phyloP scores from a whole-genome alignment of 208 protist species.

The Trypanosoma theileri region DNA sequence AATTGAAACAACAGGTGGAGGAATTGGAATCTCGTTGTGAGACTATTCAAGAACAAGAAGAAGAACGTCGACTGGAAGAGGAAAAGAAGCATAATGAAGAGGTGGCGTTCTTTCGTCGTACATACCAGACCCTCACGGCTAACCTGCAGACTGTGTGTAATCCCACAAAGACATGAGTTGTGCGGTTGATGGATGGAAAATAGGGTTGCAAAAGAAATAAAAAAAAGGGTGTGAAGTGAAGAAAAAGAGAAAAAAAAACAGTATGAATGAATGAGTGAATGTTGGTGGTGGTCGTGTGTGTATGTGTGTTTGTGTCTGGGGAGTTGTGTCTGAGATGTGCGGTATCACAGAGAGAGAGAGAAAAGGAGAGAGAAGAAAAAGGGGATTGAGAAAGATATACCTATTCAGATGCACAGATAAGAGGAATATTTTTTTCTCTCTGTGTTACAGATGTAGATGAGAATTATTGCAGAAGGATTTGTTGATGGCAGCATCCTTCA shows the following conservation, averaged over 20 bases:
- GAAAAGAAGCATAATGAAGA: constrained; percentile 97
- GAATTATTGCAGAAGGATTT: too few relatives aligned
- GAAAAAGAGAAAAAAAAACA: constrained; percentile 26
- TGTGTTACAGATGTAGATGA: too few relatives aligned
- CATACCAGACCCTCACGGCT: constrained; percentile 94
- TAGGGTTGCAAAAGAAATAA: background rate
- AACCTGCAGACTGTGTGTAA: constrained; percentile 91
- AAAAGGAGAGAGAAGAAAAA: background rate
- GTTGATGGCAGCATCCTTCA: too few relatives aligned
- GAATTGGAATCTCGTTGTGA: constrained; percentile 70
- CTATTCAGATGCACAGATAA: too few relatives aligned
- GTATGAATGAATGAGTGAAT: background rate
- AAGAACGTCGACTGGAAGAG: constrained; percentile 89
- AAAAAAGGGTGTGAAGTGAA: constrained; percentile 5
- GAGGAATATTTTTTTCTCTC: too few relatives aligned
- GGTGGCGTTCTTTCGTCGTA: constrained; percentile 94
- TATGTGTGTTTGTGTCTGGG: too few relatives aligned
- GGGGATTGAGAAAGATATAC: background rate
- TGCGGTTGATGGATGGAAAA: background rate
- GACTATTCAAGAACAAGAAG: constrained; percentile 90
- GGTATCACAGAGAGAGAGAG: background rate
- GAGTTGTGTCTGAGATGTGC: too few relatives aligned
- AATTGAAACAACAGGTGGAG: constrained; percentile 90
- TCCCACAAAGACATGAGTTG: constrained; percentile 62
- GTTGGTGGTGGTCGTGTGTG: background rate